These are phyloP conservation scores for Papilionanthe hybrid DNA, from an alignment of 116 monocot genomes.

Conservation along the genomic window DNA sequence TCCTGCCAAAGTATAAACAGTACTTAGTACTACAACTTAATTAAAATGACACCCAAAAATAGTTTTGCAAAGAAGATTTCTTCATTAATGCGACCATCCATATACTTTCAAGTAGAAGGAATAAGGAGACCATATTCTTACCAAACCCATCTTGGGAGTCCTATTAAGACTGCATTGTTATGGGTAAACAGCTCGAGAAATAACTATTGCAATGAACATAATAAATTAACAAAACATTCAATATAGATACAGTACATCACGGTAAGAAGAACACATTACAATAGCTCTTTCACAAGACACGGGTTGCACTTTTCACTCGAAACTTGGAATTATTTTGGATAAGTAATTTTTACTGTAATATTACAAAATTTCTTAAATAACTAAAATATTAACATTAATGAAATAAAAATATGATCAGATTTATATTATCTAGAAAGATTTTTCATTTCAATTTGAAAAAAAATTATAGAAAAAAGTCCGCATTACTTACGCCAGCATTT, in stretches of 20 bases:
- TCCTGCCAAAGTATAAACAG: slow-evolving; percentile 31
- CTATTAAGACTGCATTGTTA: neutral
- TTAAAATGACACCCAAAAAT: neutral
- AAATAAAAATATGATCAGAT: too few species aligned
- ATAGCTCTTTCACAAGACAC: too few species aligned
- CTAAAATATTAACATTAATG: too few species aligned
- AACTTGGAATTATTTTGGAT: too few species aligned
- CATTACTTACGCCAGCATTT: too few species aligned
- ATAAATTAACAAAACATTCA: neutral
- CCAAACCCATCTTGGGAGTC: neutral
- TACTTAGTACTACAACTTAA: neutral
- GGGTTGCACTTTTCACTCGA: too few species aligned
- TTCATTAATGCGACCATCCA: neutral
- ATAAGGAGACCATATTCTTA: neutral
- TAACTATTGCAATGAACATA: neutral
- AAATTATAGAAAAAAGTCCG: too few species aligned
- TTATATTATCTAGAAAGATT: too few species aligned
- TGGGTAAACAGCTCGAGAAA: neutral
- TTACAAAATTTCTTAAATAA: too few species aligned
- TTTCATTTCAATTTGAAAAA: too few species aligned
- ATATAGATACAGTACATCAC: neutral
- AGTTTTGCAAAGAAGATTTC: neutral
- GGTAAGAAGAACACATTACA: too few species aligned
- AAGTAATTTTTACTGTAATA: too few species aligned
- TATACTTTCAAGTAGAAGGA: neutral